A percentile compares a stretch with the other conserved stretches of the same genome.
These are phyloP conservation scores for Geotrichum restrictum DNA, from an alignment of 1,139 yeast genomes.

Conservation along the genomic window DNA sequence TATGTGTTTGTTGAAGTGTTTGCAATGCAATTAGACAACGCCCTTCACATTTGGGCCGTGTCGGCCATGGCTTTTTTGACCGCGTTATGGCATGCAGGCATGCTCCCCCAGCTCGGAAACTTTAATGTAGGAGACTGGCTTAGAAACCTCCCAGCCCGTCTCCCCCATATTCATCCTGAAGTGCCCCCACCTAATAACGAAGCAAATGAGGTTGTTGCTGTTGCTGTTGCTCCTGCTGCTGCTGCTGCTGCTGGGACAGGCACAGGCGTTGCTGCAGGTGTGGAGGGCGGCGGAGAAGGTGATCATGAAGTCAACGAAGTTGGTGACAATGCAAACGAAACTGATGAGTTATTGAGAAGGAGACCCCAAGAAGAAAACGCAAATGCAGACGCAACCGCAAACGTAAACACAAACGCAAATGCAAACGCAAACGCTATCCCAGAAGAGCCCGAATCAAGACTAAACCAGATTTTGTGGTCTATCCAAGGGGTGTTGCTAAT, in stretches of 20 bases:
- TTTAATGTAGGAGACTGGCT: neutral
- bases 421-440: neutral
- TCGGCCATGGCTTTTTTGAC: neutral
- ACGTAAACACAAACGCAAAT: neutral
- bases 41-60: conserved; percentile 8
- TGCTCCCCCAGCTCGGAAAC: conserved; percentile 6
- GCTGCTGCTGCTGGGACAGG: too few relatives aligned
- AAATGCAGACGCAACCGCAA: too few relatives aligned
- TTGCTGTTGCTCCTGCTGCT: too few relatives aligned
- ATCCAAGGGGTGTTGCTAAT: conserved; percentile 20
- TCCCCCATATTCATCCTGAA: conserved; percentile 13
- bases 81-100: conserved; percentile 8
- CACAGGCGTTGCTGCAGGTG: too few relatives aligned
- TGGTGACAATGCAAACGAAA: too few relatives aligned
- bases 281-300: too few relatives aligned
- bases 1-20: conserved; percentile 12
- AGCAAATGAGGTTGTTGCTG: too few relatives aligned
- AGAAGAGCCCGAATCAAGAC: conserved; percentile 1
- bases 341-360: too few relatives aligned
- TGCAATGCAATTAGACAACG: conserved; percentile 8
- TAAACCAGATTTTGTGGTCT: conserved; percentile 1
- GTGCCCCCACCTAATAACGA: conserved; percentile 5
- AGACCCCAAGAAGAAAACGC: too few relatives aligned
- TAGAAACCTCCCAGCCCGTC: neutral
- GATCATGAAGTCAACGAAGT: too few relatives aligned